Evolutionary conservation across 1,284 basidiomycete species (phyloP), one percentile per base, ranked within the genome.

Genomic region (Cryptococcus floricola): DNA sequence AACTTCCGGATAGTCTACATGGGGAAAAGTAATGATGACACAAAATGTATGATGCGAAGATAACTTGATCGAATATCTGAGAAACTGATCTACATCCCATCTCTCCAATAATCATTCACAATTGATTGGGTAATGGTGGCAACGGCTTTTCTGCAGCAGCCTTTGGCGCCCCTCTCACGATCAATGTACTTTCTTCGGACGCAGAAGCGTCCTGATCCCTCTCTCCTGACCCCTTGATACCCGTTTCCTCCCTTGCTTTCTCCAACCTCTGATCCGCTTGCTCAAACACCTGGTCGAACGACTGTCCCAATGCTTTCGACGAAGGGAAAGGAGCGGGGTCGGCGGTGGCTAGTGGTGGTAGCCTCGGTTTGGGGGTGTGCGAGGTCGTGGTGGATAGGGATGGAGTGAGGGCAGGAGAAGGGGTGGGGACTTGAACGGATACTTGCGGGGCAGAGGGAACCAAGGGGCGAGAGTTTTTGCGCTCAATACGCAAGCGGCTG

Each of bases 401-500:
- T 3, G 50, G 14, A 12, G 39, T 12, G 23, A 52, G 42, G 23
- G 37, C 31, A n/a, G 53, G 41, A n/a, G 56, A 53, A 13, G 53
- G 51, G 14, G 53, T 57, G 13, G 53, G 48, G 6, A 47, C 45
- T 38, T 57, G 53, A 2, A 56, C 41, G 10, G 52, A 37, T 3
- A 55, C 51, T 51, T 51, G 19, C 23, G 56, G 56, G 16, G 45
- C 25, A 13, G 58, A 60, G 10, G 51, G 28, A 9, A 45, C 49
- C 1, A 56, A 50, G 4, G 56, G 53, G 12, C 56, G 52, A 18
- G 50, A 41, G 3, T 19, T 18, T 54, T 66, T 66, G 5, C 71
- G 58, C n/a, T 76, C 74, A 44, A 77, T 74, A 9, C 65, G 60
- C 7, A 77, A 56, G 25, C 71, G 62, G 34, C 59, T 62, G 1